These are phyloP conservation scores for Cryphonectria nitschkei DNA, from an alignment of 2,329 filamentous ascomycete genomes.

Conservation along the genomic window DNA sequence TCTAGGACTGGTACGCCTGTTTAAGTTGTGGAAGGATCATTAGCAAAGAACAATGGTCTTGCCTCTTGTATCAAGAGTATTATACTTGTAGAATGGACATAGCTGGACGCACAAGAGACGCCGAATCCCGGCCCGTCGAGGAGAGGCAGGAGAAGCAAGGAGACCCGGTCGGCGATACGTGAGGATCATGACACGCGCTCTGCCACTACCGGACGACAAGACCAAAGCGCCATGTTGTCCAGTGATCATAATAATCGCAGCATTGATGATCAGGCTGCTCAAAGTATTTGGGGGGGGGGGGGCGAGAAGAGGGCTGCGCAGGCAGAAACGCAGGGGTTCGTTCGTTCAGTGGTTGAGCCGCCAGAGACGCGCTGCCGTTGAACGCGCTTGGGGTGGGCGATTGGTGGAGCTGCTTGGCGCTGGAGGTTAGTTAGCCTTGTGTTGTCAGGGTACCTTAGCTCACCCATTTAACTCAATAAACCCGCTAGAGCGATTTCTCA, in stretches of 20 bases:
- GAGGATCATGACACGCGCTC: slow-evolving; percentile 24
- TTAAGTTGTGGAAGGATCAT: neutral
- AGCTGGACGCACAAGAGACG: slow-evolving; percentile 24
- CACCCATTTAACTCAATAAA: slow-evolving; percentile 12
- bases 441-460: neutral
- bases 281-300: too few relatives aligned
- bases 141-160: neutral
- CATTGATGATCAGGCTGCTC: slow-evolving; percentile 16
- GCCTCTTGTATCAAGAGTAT: neutral
- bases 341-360: neutral
- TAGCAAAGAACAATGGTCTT: neutral
- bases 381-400: slow-evolving; percentile 8
- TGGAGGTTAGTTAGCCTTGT: neutral
- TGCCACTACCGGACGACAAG: slow-evolving; percentile 7
- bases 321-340: slow-evolving; percentile 26
- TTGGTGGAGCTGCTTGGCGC: neutral
- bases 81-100: neutral
- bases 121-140: slow-evolving; percentile 20
- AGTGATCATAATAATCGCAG: slow-evolving; percentile 21
- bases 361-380: slow-evolving; percentile 19
- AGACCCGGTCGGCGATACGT: slow-evolving; percentile 20
- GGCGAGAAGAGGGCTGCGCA: neutral
- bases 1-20: slow-evolving; percentile 16
- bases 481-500: slow-evolving; percentile 21
- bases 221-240: slow-evolving; percentile 28